Base-by-base conservation (phyloP, 2,329 filamentous ascomycete genomes). In the Amesomyces nigricolor region DNA sequence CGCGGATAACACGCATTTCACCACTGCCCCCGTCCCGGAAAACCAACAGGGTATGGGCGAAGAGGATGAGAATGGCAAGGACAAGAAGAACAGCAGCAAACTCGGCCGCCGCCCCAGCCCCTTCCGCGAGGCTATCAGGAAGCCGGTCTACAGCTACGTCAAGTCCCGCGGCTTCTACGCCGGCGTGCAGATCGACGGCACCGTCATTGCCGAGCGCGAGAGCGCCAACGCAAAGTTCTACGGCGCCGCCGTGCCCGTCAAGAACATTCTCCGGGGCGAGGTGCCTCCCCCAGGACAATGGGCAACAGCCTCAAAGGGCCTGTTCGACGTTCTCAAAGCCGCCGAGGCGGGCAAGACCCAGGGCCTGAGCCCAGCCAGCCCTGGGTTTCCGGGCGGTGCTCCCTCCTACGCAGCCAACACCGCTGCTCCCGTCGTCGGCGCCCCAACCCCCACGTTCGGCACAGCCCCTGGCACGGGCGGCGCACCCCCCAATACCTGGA, bases 181-280 rank as follows among this genome's bases (percentile, higher is more conserved):
- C 1, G 90, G 90, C 30, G 81, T 95, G 1, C 88, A 91, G 65
- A 79, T 95, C 35, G 91, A 96, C 65, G 91, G 91, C 26, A 95
- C 90, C 0, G 81, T 95, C 10, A 79, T 96, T 47, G 88, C 92
- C 26, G 89, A 95, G 70, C 82, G 91, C 49, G 86, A 82, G n/a
- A 89, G 92, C 56, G 91, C 92, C 66, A 96, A 96, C 65, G 86
- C 89, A 51, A 81, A 82, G 5, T 96, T 96, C 66, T 96, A 95
- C 68, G 86, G 87, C 19, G 77, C 87, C n/a, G 62, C 66, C 4
- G 65, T 81, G 22, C 63, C 72, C 0, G 77, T 75, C 1, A 70
- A 74, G 22, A 70, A 71, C 57, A 80, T 82, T 52, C 66, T 82
- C 11, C 70, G 67, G 3, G 77, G 76, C 22, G 71, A 76, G 40